These are phyloP conservation scores for Coemansia sp. DNA, from an alignment of 192 early-diverging fungal genomes.

Conservation along the genomic window DNA sequence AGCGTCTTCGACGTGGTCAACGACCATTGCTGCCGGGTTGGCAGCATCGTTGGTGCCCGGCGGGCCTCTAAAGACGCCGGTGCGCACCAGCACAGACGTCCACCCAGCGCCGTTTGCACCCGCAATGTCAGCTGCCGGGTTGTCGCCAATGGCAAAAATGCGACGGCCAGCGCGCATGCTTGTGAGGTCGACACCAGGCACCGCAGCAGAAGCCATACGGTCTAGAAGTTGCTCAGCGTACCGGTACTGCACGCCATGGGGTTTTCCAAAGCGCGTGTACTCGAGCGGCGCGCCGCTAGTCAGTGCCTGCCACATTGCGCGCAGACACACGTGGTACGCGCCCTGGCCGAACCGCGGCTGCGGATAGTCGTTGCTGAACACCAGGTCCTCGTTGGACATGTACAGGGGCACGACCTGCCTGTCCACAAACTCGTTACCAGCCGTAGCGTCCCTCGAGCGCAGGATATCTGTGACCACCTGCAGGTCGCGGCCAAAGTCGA, in stretches of 20 bases:
- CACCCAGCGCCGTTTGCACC: conserved; percentile 74
- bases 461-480: conserved; percentile 78
- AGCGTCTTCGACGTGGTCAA: conserved; percentile 67
- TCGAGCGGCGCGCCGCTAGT: conserved; percentile 50
- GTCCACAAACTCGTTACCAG: conserved; percentile 58
- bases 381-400: conserved; percentile 69
- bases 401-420: conserved; percentile 71
- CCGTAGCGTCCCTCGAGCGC: conserved; percentile 57
- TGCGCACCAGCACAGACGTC: conserved; percentile 70
- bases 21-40: conserved; percentile 60
- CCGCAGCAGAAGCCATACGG: conserved; percentile 19
- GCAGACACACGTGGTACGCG: conserved; percentile 70
- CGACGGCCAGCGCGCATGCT: conserved; percentile 16
- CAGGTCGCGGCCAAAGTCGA: conserved; percentile 85
- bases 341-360: conserved; percentile 80
- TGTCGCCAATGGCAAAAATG: conserved; percentile 66
- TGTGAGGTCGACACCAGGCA: conserved; percentile 7
- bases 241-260: conserved; percentile 70
- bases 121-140: conserved; percentile 70
- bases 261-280: conserved; percentile 81
- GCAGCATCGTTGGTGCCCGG: conserved; percentile 51
- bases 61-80: conserved; percentile 64
- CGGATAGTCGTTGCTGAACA: conserved; percentile 87
- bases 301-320: conserved; percentile 63
- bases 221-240: conserved; percentile 63